Evolutionary conservation across 805 yeast genomes (phyloP).

Genomic region (Saturnispora ahearnii): DNA sequence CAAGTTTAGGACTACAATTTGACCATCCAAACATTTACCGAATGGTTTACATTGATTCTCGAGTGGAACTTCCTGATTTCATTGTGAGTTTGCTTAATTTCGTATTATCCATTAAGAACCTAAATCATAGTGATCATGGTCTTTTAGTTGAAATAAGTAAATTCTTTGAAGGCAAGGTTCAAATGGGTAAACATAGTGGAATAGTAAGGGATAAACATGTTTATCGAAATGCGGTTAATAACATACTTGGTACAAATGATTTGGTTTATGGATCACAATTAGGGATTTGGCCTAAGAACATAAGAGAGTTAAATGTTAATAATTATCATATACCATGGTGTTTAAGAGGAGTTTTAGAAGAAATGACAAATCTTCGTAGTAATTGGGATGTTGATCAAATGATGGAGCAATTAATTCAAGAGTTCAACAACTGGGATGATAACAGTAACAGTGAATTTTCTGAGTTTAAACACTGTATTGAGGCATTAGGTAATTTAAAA

Average conservation of each 20-base stretch:
- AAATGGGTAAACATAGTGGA: slow-evolving; percentile 74
- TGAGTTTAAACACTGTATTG: slow-evolving; percentile 58
- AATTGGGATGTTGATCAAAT: slow-evolving; percentile 47
- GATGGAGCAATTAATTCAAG: slow-evolving; percentile 34
- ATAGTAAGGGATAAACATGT: slow-evolving; percentile 50
- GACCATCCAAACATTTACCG: slow-evolving; percentile 83
- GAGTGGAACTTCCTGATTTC: slow-evolving; percentile 31
- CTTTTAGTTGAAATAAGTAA: slow-evolving; percentile 54
- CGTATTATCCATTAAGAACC: slow-evolving; percentile 20
- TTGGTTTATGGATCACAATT: slow-evolving; percentile 33
- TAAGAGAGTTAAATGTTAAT: slow-evolving; percentile 54
- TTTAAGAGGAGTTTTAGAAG: slow-evolving; percentile 74
- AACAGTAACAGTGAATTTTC: slow-evolving; percentile 17
- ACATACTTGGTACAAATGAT: slow-evolving; percentile 68
- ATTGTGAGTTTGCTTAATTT: slow-evolving; percentile 28
- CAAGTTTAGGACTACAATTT: slow-evolving; percentile 69
- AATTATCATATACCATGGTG: slow-evolving; percentile 93
- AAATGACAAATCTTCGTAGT: slow-evolving; percentile 34
- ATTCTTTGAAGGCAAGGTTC: slow-evolving; percentile 64
- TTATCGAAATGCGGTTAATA: slow-evolving; percentile 64
- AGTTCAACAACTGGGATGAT: slow-evolving; percentile 74
- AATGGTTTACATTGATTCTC: slow-evolving; percentile 65
- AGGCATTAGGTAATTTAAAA: slow-evolving; percentile 19
- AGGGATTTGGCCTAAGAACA: slow-evolving; percentile 22
- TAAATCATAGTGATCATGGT: slow-evolving; percentile 25